A percentile compares a stretch with the other conserved stretches of the same genome.
These are phyloP conservation scores for Erythrobasidium hasegawianum DNA, from an alignment of 1,284 basidiomycete species.

Conservation along the genomic window DNA sequence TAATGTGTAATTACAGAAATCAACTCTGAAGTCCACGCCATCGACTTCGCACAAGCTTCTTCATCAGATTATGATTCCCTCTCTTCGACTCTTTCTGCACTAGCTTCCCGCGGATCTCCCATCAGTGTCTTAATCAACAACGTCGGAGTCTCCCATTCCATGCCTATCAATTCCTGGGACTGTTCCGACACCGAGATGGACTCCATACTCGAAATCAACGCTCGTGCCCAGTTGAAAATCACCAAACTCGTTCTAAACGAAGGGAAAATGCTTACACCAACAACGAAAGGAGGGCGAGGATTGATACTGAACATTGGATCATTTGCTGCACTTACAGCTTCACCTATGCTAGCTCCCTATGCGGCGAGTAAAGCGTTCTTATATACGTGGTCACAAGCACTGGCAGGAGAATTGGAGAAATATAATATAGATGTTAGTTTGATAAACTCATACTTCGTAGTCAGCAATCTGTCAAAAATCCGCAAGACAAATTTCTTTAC, in stretches of 20 bases:
- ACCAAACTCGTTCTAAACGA: conserved; percentile 56
- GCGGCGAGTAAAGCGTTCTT: conserved; percentile 90
- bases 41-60: conserved; percentile 69
- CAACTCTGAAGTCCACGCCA: conserved; percentile 64
- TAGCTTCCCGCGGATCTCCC: conserved; percentile 44
- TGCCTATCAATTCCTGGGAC: conserved; percentile 56
- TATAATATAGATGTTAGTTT: conserved; percentile 74
- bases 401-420: conserved; percentile 74
- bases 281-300: conserved; percentile 66
- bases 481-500: conserved; percentile 67
- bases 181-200: conserved; percentile 54
- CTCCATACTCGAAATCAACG: conserved; percentile 56
- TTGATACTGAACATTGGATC: conserved; percentile 90
- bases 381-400: conserved; percentile 76
- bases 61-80: conserved; percentile 57
- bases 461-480: conserved; percentile 91
- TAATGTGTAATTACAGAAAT: conserved; percentile 48
- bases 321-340: conserved; percentile 81
- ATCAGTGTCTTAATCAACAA: conserved; percentile 73
- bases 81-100: conserved; percentile 54
- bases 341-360: conserved; percentile 90
- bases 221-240: conserved; percentile 54
- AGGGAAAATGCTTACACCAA: conserved; percentile 72
- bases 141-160: conserved; percentile 80
- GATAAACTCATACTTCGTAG: conserved; percentile 93